Conservation (phyloP, 352 stramenopile species). For the Phytophthora gonapodyides region DNA sequence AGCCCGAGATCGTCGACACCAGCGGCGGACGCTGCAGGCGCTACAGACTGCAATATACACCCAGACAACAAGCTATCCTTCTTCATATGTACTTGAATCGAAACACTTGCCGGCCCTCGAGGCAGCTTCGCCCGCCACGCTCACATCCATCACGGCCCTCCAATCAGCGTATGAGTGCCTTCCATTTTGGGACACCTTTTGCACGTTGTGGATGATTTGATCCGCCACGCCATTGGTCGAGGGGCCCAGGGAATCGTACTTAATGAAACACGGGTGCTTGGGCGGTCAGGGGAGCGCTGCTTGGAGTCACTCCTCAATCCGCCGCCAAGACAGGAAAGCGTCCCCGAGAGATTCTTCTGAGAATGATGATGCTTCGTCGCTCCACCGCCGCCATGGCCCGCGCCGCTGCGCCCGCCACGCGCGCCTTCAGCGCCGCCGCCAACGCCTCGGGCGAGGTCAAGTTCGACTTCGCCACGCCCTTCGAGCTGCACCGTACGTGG, state of each 20-base stretch:
- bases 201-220: constrained; percentile 32
- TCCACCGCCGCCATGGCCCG: constrained; percentile 49
- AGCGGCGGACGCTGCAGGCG: neutral
- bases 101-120: too few relatives aligned
- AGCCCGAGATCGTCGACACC: constrained; percentile 7
- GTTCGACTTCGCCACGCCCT: constrained; percentile 71
- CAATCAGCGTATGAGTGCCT: constrained; percentile 8
- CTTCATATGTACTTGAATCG: too few relatives aligned
- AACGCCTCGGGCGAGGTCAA: constrained; percentile 62
- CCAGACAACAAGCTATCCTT: too few relatives aligned
- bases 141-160: constrained; percentile 22
- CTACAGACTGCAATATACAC: too few relatives aligned
- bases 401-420: constrained; percentile 35
- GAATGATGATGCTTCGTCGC: constrained; percentile 70
- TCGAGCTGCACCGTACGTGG: constrained; percentile 80
- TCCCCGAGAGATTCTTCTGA: neutral
- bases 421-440: constrained; percentile 66
- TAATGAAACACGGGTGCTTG: constrained; percentile 10
- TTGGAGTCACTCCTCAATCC: constrained; percentile 40
- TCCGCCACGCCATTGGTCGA: constrained; percentile 32
- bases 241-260: constrained; percentile 24
- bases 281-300: constrained; percentile 16
- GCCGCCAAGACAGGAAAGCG: constrained; percentile 47
- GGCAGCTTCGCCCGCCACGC: neutral
- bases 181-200: constrained; percentile 7